phyloP scores from a whole-genome alignment of 75 land plant genomes.

The Selaginella tamariscina region DNA sequence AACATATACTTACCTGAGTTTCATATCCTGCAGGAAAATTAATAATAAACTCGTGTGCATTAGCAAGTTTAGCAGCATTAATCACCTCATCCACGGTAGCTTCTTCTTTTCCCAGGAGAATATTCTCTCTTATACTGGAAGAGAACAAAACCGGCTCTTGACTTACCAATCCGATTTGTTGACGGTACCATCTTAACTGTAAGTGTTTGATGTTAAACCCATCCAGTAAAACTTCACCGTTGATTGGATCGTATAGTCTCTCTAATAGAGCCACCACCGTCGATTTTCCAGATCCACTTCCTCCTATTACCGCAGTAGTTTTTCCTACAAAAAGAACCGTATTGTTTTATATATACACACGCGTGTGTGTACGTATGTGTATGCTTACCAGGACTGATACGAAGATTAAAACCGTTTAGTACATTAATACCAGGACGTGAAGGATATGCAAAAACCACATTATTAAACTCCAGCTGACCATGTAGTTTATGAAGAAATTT shows the following conservation, averaged over 20 bases:
- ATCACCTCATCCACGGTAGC: neutral
- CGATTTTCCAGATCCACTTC: conserved; percentile 10
- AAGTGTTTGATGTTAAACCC: neutral
- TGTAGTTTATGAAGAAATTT: neutral
- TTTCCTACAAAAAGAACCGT: neutral
- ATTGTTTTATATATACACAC: neutral
- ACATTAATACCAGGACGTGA: neutral
- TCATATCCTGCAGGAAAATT: neutral
- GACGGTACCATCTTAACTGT: neutral
- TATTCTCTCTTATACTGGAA: neutral
- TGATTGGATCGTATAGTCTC: neutral
- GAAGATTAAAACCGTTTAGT: neutral
- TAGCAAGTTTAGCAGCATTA: neutral
- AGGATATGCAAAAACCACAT: neutral
- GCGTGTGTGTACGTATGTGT: neutral
- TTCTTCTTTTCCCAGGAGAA: neutral
- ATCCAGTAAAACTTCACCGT: neutral
- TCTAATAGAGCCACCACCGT: neutral
- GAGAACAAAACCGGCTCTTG: neutral
- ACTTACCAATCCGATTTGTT: conserved; percentile 9
- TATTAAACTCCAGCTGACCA: neutral
- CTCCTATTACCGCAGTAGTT: neutral
- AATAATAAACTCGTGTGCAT: conserved; percentile 2
- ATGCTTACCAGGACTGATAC: neutral
- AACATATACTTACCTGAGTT: conserved; percentile 1